Evolutionary conservation across 2,329 filamentous ascomycete genomes (phyloP).

Genomic region (Aspergillus fructus): DNA sequence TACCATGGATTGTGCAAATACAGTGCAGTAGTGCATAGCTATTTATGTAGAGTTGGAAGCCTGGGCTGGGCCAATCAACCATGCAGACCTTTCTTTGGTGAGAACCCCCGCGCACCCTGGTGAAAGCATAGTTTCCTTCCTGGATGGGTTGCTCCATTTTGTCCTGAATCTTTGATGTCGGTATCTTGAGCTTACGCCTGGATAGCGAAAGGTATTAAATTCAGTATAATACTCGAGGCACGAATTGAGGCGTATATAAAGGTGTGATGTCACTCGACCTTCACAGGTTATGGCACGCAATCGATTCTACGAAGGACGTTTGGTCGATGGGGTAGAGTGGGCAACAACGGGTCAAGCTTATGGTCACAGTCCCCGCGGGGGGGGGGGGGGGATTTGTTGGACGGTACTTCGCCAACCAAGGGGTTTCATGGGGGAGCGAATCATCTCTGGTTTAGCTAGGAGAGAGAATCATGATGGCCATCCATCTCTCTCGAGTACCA

Average conservation of each 20-base stretch:
- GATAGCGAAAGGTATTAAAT: not conserved
- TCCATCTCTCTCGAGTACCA: too few relatives aligned
- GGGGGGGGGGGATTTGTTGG: too few relatives aligned
- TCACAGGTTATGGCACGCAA: not conserved
- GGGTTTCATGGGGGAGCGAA: too few relatives aligned
- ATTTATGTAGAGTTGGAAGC: not conserved
- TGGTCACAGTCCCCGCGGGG: too few relatives aligned
- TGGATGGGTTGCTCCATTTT: constrained; percentile 22
- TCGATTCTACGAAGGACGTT: not conserved
- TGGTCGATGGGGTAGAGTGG: not conserved
- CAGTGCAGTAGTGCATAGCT: too few relatives aligned
- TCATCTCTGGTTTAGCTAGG: too few relatives aligned
- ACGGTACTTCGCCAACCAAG: too few relatives aligned
- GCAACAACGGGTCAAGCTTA: too few relatives aligned
- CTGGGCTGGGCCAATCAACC: not conserved
- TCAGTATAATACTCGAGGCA: not conserved
- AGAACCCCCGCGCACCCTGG: constrained; percentile 22
- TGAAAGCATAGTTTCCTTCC: constrained; percentile 25
- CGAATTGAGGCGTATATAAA: not conserved
- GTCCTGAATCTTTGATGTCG: constrained; percentile 20
- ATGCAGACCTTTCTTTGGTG: constrained; percentile 23
- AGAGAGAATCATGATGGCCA: too few relatives aligned
- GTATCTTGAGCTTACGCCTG: constrained; percentile 13
- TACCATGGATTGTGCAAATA: too few relatives aligned
- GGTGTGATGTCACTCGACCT: not conserved